phyloP scores from a whole-genome alignment of 805 yeast species.

The Wickerhamiella parazyma region DNA sequence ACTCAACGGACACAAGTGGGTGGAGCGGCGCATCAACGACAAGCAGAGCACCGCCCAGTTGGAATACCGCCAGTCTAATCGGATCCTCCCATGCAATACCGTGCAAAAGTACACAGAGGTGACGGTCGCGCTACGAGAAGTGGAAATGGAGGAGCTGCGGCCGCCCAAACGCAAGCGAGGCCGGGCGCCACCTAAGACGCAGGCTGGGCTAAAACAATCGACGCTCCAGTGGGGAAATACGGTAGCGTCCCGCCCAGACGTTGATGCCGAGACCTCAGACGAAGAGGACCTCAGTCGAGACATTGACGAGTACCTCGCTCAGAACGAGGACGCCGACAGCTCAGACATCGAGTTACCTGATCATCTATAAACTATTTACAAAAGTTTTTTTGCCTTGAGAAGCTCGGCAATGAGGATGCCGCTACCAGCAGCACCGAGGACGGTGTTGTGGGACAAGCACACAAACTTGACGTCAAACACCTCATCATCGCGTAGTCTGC shows the following conservation, averaged over 20 bases:
- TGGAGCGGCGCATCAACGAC: conserved; percentile 50
- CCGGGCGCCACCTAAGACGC: neutral
- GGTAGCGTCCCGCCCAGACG: neutral
- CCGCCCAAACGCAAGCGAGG: neutral
- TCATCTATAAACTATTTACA: conserved; percentile 30
- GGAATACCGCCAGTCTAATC: conserved; percentile 36
- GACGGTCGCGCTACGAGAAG: conserved; percentile 26
- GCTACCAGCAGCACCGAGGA: conserved; percentile 98
- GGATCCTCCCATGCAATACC: conserved; percentile 51
- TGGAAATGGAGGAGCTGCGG: neutral
- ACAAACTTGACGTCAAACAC: conserved; percentile 93
- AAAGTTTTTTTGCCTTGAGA: conserved; percentile 57
- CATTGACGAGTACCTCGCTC: no score
- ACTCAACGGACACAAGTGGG: conserved; percentile 64
- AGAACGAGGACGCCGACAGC: neutral
- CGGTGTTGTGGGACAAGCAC: conserved; percentile 91
- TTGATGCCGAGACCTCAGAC: neutral
- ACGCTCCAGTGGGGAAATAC: neutral
- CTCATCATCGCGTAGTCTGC: conserved; percentile 86
- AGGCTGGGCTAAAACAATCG: neutral
- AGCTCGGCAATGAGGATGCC: conserved; percentile 93
- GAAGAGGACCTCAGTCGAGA: no score
- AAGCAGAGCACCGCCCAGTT: conserved; percentile 29
- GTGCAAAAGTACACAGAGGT: conserved; percentile 45
- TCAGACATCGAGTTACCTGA: neutral